These are phyloP conservation scores for Castanospermum australe DNA, from an alignment of 306 rosid genomes.

Conservation along the genomic window DNA sequence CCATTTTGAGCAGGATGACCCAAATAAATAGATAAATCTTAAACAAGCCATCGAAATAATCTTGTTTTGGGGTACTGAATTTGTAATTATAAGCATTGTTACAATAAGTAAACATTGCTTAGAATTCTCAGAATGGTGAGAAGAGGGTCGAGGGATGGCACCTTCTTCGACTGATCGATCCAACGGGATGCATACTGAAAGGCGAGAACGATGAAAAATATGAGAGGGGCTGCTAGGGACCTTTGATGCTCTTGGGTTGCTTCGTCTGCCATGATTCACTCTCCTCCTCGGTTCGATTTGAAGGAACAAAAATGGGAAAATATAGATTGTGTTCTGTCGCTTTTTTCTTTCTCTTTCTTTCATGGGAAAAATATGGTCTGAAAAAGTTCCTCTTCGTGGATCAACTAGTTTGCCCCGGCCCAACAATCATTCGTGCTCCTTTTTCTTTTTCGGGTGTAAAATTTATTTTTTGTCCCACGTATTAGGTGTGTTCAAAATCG, in stretches of 20 bases:
- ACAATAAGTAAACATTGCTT: neutral
- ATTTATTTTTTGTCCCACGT: no score
- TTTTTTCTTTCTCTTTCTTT: no score
- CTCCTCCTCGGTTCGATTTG: neutral
- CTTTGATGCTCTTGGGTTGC: constrained; percentile 38
- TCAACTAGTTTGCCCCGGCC: no score
- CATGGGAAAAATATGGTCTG: no score
- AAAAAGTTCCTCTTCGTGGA: no score
- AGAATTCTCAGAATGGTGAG: neutral
- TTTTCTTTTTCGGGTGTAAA: no score
- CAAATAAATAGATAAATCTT: neutral
- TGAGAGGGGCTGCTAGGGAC: constrained; percentile 61
- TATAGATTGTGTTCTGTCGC: no score
- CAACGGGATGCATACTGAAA: constrained; percentile 61
- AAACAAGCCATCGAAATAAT: neutral
- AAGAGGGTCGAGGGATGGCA: constrained; percentile 1
- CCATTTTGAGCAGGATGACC: neutral
- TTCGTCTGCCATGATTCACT: constrained; percentile 30
- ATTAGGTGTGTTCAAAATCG: no score
- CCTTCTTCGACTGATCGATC: constrained; percentile 62
- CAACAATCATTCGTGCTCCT: no score
- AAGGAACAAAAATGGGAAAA: no score
- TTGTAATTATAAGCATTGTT: neutral
- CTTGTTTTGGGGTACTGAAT: neutral
- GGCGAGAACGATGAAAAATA: constrained; percentile 51